Evolutionary conservation across 805 yeast genomes (phyloP).

Genomic region (Kazachstania bromeliacearum): DNA sequence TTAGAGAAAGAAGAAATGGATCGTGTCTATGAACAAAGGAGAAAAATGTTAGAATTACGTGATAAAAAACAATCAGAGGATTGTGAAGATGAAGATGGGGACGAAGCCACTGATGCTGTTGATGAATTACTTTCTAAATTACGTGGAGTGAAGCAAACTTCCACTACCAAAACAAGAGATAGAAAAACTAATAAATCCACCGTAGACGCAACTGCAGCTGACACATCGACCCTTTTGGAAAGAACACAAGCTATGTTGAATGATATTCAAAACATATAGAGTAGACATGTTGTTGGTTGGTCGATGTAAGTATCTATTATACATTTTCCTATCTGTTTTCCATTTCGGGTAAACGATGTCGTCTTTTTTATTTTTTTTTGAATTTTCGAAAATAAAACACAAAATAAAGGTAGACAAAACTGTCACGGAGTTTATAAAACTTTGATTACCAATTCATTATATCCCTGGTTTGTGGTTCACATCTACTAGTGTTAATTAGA

Average conservation of each 20-base stretch:
- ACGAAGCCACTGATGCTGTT: conserved; percentile 12
- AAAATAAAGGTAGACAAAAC: too few species aligned
- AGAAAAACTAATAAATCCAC: background rate
- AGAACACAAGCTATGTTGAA: conserved; percentile 24
- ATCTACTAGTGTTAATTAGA: too few species aligned
- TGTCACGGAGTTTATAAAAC: too few species aligned
- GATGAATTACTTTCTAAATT: conserved; percentile 20
- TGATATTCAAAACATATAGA: conserved; percentile 22
- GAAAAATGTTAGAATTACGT: conserved; percentile 35
- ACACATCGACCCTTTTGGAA: conserved; percentile 11
- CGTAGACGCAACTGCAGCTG: background rate
- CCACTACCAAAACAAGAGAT: conserved; percentile 1
- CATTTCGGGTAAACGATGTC: too few species aligned
- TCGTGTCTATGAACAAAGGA: conserved; percentile 53
- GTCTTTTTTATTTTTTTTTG: too few species aligned
- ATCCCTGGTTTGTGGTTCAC: too few species aligned
- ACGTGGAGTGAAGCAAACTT: conserved; percentile 16
- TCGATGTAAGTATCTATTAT: too few species aligned
- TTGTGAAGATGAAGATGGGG: conserved; percentile 3
- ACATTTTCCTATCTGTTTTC: too few species aligned
- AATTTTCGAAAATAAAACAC: too few species aligned
- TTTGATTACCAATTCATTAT: too few species aligned
- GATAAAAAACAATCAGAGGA: background rate
- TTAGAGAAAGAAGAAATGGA: conserved; percentile 59
- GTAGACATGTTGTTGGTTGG: too few species aligned